phyloP scores from a whole-genome alignment of 2,329 filamentous ascomycete genomes.

The Penicillium polonicum region DNA sequence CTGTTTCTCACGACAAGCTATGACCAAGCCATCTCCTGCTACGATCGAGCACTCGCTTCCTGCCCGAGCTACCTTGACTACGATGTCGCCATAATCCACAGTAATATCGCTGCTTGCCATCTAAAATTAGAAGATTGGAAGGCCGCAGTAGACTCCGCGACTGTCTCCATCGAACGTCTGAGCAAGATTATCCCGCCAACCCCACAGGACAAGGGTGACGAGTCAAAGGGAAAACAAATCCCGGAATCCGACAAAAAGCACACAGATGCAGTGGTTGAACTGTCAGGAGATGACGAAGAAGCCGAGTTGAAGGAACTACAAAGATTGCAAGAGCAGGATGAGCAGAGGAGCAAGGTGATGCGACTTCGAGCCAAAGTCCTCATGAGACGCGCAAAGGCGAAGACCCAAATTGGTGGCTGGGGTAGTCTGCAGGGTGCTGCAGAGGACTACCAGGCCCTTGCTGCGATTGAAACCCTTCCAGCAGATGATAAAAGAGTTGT shows the following conservation, averaged over 20 bases:
- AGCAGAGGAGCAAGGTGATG: constrained; percentile 62
- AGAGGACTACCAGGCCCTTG: constrained; percentile 73
- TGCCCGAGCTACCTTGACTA: constrained; percentile 85
- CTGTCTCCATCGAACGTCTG: constrained; percentile 69
- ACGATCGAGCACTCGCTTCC: constrained; percentile 73
- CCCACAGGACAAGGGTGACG: constrained; percentile 22
- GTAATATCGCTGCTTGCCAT: constrained; percentile 87
- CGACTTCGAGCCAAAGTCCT: constrained; percentile 81
- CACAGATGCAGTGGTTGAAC: constrained; percentile 48
- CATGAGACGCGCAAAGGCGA: constrained; percentile 72
- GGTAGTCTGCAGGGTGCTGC: constrained; percentile 74
- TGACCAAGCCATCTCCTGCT: constrained; percentile 74
- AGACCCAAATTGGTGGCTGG: constrained; percentile 73
- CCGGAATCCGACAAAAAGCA: constrained; percentile 12
- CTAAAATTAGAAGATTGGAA: constrained; percentile 85
- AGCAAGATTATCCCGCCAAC: constrained; percentile 57
- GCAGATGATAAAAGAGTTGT: constrained; percentile 67
- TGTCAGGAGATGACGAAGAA: constrained; percentile 44
- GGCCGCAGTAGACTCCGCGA: constrained; percentile 72
- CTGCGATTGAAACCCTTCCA: constrained; percentile 59
- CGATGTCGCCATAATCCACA: constrained; percentile 80
- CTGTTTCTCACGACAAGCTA: constrained; percentile 73
- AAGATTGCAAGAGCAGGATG: constrained; percentile 45
- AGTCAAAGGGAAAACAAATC: constrained; percentile 18
- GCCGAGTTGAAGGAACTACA: constrained; percentile 45